phyloP scores from a whole-genome alignment of 192 early-diverging fungal species.

The Entophlyctis luteolus region DNA sequence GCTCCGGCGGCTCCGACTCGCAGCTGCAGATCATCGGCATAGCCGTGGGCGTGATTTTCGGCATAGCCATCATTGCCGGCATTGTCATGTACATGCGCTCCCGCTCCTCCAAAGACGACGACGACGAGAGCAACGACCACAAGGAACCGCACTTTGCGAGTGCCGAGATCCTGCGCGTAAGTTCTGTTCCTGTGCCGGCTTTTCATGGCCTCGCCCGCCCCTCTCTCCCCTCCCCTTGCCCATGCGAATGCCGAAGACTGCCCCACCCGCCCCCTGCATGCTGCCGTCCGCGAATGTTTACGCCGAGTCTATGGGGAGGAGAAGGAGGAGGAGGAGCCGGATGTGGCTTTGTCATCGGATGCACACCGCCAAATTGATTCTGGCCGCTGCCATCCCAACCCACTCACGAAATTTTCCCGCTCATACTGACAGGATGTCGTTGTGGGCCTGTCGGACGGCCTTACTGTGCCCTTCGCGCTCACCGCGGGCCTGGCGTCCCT shows the following conservation, averaged over 20 bases:
- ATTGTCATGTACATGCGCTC: no score
- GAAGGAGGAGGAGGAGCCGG: no score
- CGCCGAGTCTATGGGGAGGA: no score
- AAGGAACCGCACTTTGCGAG: slow-evolving; percentile 31
- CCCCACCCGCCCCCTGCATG: no score
- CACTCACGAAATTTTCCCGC: neutral
- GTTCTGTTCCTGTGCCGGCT: no score
- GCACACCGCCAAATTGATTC: no score
- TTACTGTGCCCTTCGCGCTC: slow-evolving; percentile 59
- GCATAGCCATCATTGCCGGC: neutral
- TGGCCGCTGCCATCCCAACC: neutral
- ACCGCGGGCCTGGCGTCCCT: slow-evolving; percentile 57
- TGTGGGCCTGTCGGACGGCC: slow-evolving; percentile 33
- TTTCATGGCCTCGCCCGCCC: neutral
- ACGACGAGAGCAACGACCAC: neutral
- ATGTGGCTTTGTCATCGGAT: no score
- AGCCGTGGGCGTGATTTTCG: neutral
- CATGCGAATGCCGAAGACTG: no score
- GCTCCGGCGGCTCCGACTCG: neutral
- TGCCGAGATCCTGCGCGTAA: slow-evolving; percentile 24
- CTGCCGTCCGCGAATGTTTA: no score
- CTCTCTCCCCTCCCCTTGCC: neutral
- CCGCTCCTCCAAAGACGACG: neutral
- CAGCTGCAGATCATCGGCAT: neutral
- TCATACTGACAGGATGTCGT: neutral